Base-by-base conservation (phyloP, 805 yeast species). In the Pichia phayaonensis region DNA sequence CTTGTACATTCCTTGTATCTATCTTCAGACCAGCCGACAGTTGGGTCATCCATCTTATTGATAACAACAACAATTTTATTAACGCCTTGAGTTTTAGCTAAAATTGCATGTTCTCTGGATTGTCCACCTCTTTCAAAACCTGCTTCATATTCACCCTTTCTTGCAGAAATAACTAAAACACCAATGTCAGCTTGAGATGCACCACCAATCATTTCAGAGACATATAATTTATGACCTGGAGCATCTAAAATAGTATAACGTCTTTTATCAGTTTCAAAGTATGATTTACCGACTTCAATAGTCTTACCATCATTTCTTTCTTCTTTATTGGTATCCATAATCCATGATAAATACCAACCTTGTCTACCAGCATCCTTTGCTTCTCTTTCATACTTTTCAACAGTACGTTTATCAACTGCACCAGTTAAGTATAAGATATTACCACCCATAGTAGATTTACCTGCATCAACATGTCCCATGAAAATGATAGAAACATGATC, bases 391-490 rank as follows among this genome's bases (percentile, higher is more conserved):
- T 92, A 92, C 71, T 94, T 94, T 61, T 94, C 99, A 58, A 94
- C 94, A 21, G 97, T 92, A 75, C 99, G 87, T 77, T 94, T 94
- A 71, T 94, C 99, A 54, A 94, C 99, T 45, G 97, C 88, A 54
- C 98, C 98, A 22, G 98, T 92, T 64, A 94, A 75, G 66, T 76
- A 92, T 57, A 94, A 78, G 60, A 94, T 75, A 72, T 94, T 94
- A 73, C 99, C 99, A 68, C 99, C 99, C 96, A 94, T 92, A 54
- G 99, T 94, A 47, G 97, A 89, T 72, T 94, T 94, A 68, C 99
- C 99, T 36, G 99, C 99, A 77, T 94, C 99, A 59, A 94, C 99
- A 67, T 94, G 99, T 61, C 99, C 99, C 98, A 94, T 94, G 72
- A 94, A 94, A 60, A 94, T 89, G 60, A 94, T 85, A 20, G 97